Evolutionary conservation across 1,284 basidiomycete species (phyloP).

Genomic region (Phylloporus sp.): DNA sequence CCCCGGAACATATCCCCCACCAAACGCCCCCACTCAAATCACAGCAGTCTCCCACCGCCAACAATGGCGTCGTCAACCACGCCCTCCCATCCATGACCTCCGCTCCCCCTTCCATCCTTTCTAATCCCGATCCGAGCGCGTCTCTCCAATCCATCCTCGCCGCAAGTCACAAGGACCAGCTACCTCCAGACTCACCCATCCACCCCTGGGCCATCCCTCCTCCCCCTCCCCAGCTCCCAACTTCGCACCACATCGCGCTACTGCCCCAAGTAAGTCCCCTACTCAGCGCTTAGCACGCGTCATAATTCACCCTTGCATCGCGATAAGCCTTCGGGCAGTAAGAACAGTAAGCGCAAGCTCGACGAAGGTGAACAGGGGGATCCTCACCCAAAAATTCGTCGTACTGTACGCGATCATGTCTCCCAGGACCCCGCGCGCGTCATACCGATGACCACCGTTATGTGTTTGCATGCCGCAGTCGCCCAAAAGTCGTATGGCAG

Average conservation of each 20-base stretch:
- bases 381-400: constrained; percentile 79
- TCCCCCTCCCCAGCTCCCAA: constrained; percentile 36
- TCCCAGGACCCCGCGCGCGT: constrained; percentile 74
- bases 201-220: constrained; percentile 50
- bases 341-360: constrained; percentile 73
- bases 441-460: constrained; percentile 87
- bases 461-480: constrained; percentile 87
- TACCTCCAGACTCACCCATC: constrained; percentile 46
- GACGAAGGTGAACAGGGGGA: constrained; percentile 74
- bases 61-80: constrained; percentile 40
- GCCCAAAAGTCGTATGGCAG: constrained; percentile 93
- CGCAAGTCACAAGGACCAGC: constrained; percentile 54
- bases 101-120: constrained; percentile 46
- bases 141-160: constrained; percentile 73
- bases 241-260: constrained; percentile 38
- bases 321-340: constrained; percentile 43
- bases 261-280: constrained; percentile 39
- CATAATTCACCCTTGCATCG: constrained; percentile 24
- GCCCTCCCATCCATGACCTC: constrained; percentile 45
- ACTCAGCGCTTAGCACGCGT: constrained; percentile 42
- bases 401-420: constrained; percentile 81
- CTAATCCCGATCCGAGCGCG: constrained; percentile 58
- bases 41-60: constrained; percentile 33
- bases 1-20: constrained; percentile 36
- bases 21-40: constrained; percentile 31